Evolutionary conservation across 768 basidiomycete genomes (phyloP).

Genomic region (Calocybe gangraenosa): DNA sequence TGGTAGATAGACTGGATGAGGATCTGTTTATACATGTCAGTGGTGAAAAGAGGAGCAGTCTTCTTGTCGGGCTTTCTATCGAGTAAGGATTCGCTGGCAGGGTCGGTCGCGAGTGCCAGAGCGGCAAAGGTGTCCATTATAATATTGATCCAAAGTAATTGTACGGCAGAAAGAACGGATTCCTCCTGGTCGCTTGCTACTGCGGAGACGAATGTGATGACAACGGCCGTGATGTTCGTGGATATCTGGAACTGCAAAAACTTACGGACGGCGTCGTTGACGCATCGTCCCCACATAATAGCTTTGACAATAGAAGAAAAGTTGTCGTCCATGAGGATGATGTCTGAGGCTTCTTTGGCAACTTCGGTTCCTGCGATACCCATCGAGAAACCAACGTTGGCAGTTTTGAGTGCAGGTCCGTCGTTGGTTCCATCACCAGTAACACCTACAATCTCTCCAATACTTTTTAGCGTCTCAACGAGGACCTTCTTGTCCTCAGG

Average conservation of each 20-base stretch:
- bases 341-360: constrained; percentile 98
- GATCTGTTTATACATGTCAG: constrained; percentile 98
- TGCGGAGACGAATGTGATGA: constrained; percentile 90
- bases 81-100: constrained; percentile 75
- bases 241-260: constrained; percentile 96
- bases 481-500: constrained; percentile 96
- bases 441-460: constrained; percentile 91
- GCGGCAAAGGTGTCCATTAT: constrained; percentile 99
- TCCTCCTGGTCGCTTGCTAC: constrained; percentile 71
- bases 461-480: constrained; percentile 79
- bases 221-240: constrained; percentile 92
- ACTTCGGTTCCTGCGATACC: constrained; percentile 96
- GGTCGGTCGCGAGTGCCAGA: constrained; percentile 95
- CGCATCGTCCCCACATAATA: constrained; percentile 98
- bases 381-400: constrained; percentile 97
- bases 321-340: constrained; percentile 97
- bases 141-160: constrained; percentile 97
- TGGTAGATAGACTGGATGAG: constrained; percentile 87
- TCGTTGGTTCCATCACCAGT: constrained; percentile 99
- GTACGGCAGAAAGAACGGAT: constrained; percentile 93
- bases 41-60: constrained; percentile 82
- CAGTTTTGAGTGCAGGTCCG: constrained; percentile 92
- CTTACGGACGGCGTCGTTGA: constrained; percentile 96
- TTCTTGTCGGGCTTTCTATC: constrained; percentile 91
- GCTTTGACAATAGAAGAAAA: constrained; percentile 95